Conservation (phyloP, 495 filamentous ascomycete genomes). For the Amphirosellinia nigrospora region DNA sequence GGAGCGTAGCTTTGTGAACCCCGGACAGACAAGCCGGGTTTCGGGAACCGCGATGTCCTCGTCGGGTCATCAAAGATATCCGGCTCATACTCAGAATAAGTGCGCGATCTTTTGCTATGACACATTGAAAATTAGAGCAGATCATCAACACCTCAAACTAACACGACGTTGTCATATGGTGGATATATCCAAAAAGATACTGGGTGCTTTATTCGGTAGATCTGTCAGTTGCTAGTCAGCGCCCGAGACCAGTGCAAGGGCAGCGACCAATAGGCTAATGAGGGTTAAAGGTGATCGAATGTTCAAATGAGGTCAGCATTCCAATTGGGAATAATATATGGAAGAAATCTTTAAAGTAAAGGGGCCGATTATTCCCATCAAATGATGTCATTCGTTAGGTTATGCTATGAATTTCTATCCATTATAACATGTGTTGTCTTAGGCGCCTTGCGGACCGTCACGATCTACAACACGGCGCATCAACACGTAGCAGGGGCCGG, state of each 20-base stretch:
- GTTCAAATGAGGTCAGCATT: neutral
- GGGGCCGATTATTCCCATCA: neutral
- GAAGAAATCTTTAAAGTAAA: constrained; percentile 1
- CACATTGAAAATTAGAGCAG: neutral
- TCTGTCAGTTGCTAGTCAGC: neutral
- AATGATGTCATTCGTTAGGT: constrained; percentile 8
- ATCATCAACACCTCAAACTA: neutral
- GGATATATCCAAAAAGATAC: neutral
- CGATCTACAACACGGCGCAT: neutral
- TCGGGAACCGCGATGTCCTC: neutral
- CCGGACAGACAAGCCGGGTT: neutral
- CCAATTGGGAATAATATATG: neutral
- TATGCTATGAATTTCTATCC: neutral
- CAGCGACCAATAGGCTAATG: constrained; percentile 11
- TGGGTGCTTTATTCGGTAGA: neutral
- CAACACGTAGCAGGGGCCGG: neutral
- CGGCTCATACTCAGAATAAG: neutral
- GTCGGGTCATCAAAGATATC: neutral
- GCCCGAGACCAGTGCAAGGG: neutral
- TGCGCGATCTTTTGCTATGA: neutral
- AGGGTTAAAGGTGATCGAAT: constrained; percentile 8
- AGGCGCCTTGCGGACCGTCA: neutral
- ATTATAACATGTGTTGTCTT: neutral
- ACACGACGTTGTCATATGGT: too few species aligned
- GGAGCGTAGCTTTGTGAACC: neutral